These are phyloP conservation scores for Neofusicoccum sp. DNA, from an alignment of 2,329 filamentous ascomycete species.

Conservation along the genomic window DNA sequence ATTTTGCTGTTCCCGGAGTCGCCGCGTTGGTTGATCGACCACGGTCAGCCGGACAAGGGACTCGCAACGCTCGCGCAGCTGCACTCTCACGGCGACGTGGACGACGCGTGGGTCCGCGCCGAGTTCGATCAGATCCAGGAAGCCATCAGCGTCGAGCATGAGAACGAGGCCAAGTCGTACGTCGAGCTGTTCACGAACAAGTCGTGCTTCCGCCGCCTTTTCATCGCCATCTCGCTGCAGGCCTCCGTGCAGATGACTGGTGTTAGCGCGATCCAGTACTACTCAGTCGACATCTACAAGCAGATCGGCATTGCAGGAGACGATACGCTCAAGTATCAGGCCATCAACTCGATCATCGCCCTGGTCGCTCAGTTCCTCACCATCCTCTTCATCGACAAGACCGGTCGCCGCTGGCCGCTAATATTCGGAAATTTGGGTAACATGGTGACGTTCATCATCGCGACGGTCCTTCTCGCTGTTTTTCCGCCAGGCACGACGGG, in stretches of 20 bases:
- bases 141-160: slow-evolving; percentile 63
- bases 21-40: slow-evolving; percentile 70
- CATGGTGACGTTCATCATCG: slow-evolving; percentile 69
- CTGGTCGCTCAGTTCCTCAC: slow-evolving; percentile 67
- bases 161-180: slow-evolving; percentile 69
- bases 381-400: slow-evolving; percentile 66
- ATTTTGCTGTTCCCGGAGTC: slow-evolving; percentile 72
- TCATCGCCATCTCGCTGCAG: slow-evolving; percentile 68
- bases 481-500: slow-evolving; percentile 60
- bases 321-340: slow-evolving; percentile 71
- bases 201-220: slow-evolving; percentile 68
- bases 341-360: slow-evolving; percentile 70
- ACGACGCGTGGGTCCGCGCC: slow-evolving; percentile 68
- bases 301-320: slow-evolving; percentile 66
- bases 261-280: slow-evolving; percentile 65
- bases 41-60: slow-evolving; percentile 64
- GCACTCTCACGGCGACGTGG: slow-evolving; percentile 65
- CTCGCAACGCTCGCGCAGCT: slow-evolving; percentile 66
- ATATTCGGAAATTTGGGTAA: slow-evolving; percentile 72
- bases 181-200: slow-evolving; percentile 64
- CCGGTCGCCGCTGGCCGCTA: slow-evolving; percentile 69
- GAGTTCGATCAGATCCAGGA: slow-evolving; percentile 72
- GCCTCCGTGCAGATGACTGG: slow-evolving; percentile 75
- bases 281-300: slow-evolving; percentile 64
- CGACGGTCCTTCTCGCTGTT: slow-evolving; percentile 53